Evolutionary conservation across 192 early-diverging fungal species (phyloP).

Genomic region (Umbelopsis sp.): DNA sequence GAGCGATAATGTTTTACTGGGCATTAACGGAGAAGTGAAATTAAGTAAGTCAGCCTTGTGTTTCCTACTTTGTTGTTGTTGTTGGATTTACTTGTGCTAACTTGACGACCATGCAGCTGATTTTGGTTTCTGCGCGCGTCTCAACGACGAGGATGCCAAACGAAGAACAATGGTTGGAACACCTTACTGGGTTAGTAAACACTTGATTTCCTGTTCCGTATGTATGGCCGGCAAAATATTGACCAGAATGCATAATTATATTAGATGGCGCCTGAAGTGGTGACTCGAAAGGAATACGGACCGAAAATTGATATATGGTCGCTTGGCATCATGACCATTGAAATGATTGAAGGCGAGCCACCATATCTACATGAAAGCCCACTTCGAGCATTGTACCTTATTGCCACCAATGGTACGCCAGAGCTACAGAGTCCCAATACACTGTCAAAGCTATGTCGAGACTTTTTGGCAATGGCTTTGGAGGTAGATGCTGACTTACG

Average conservation of each 20-base stretch:
- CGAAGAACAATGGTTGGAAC: conserved; percentile 83
- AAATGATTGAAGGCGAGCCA: conserved; percentile 97
- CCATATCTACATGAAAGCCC: conserved; percentile 97
- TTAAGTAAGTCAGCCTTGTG: conserved; percentile 45
- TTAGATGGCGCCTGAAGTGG: conserved; percentile 95
- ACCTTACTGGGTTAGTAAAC: conserved; percentile 75
- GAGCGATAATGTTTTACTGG: conserved; percentile 79
- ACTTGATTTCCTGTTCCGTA: background rate
- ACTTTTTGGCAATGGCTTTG: conserved; percentile 81
- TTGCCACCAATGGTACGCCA: conserved; percentile 95
- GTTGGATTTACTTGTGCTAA: background rate
- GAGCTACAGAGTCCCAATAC: conserved; percentile 86
- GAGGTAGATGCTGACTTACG: conserved; percentile 85
- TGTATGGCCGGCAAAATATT: background rate
- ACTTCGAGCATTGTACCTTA: conserved; percentile 86
- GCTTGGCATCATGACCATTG: conserved; percentile 97
- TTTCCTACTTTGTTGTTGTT: background rate
- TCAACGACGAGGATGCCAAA: conserved; percentile 66
- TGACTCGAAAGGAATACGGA: conserved; percentile 89
- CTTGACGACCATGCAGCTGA: conserved; percentile 56
- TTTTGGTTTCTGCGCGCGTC: conserved; percentile 87
- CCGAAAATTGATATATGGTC: conserved; percentile 97
- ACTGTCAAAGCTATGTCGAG: conserved; percentile 73
- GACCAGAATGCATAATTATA: background rate
- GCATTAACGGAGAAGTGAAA: conserved; percentile 71